Evolutionary conservation across 2,329 filamentous ascomycete genomes (phyloP), one percentile per base, ranked within the genome.

Genomic region (Leptographium procerum): DNA sequence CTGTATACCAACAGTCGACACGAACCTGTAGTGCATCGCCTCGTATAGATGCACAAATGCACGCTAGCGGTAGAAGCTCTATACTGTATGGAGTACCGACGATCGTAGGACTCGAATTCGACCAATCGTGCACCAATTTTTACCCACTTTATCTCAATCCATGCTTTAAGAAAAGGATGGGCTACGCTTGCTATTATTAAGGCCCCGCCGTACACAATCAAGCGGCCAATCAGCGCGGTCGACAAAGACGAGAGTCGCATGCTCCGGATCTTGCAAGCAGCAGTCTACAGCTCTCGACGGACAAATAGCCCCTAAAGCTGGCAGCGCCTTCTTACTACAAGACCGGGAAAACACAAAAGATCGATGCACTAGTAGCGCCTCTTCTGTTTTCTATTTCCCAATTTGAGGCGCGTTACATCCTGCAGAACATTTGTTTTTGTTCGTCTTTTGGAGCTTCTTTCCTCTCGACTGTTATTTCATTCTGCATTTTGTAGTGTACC

Each of bases 151-250:
- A 19, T 43, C 14, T 47, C 28, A 36, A 56, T 34, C 48, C 48
- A 51, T 28, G 1, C 48, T 29, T 14, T n/a, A 43, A 48, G 19
- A 24, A 48, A 48, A 48, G 26, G 45, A 48, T 19, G 24, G 33
- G 52, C 52, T 36, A 5, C 10, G 13, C 52, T 52, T 33, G 33
- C 14, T 48, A 53, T 28, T 48, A 24, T 26, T 45, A 43, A 26
- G 34, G 59, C 51, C 55, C 59, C 57, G 51, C 59, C 52, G 52
- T 53, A 57, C 28, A 10, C 16, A 13, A n/a, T 3, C 8, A 33
- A 33, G 60, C 33, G 59, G 63, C 74, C 70, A 73, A 73, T 73
- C 67, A 72, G 58, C 57, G 51, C 26, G 31, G 63, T 5, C 61
- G 64, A 64, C 52, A 43, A 34, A 9, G 33, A 24, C 19, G 9